These are phyloP conservation scores for Colletotrichum sp. DNA, from an alignment of 2,329 filamentous ascomycete genomes.

Conservation along the genomic window DNA sequence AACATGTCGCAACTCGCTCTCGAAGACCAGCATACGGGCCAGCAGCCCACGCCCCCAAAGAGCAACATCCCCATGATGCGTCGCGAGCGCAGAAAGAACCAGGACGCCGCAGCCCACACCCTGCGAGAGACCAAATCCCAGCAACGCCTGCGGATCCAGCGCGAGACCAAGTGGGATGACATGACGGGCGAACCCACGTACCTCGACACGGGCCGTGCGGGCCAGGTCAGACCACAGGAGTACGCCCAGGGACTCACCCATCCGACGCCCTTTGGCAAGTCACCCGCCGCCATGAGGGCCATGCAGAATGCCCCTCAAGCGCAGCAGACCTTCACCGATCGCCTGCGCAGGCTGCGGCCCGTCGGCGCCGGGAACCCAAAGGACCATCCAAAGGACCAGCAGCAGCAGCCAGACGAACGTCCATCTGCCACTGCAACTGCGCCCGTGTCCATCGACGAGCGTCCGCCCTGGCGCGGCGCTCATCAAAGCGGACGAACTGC, in stretches of 20 bases:
- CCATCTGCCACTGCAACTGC: conserved; percentile 24
- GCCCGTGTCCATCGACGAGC: conserved; percentile 37
- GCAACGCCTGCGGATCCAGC: conserved; percentile 35
- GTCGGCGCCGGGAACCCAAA: conserved; percentile 18
- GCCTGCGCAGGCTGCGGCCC: conserved; percentile 46
- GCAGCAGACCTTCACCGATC: conserved; percentile 46
- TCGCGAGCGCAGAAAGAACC: conserved; percentile 52
- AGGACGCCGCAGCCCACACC: conserved; percentile 38
- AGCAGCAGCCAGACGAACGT: conserved; percentile 18
- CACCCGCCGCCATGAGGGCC: conserved; percentile 26
- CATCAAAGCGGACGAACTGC: conserved; percentile 73
- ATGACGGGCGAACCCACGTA: conserved; percentile 70
- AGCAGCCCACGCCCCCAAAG: conserved; percentile 28
- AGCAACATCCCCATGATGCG: conserved; percentile 59
- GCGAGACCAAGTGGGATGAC: conserved; percentile 65
- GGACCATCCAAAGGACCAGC: not conserved
- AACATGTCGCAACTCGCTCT: conserved; percentile 36
- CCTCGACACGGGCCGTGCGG: conserved; percentile 58
- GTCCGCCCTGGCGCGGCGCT: conserved; percentile 74
- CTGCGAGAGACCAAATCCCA: conserved; percentile 44
- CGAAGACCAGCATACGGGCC: conserved; percentile 12
- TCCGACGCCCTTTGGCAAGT: conserved; percentile 24
- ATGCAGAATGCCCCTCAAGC: conserved; percentile 22
- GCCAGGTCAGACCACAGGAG: conserved; percentile 61
- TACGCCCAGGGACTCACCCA: conserved; percentile 43